phyloP scores from a whole-genome alignment of 768 basidiomycete species.

The Agrocybe praecox region DNA sequence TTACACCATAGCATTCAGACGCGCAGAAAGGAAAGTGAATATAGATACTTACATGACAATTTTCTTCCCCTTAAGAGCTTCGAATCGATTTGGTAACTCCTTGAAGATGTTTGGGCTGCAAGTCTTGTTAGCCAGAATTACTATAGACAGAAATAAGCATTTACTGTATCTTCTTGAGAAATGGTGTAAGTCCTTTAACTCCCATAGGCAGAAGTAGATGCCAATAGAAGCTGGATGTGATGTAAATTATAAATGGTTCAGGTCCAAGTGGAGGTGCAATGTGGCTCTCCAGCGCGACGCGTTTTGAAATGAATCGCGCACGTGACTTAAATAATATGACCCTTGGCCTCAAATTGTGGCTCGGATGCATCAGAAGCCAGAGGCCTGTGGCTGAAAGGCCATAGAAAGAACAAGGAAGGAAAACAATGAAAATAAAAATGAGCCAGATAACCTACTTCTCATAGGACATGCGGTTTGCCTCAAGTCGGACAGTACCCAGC shows the following conservation, averaged over 20 bases:
- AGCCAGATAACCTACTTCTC: too few species aligned
- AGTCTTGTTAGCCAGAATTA: not conserved
- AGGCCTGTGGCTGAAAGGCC: too few species aligned
- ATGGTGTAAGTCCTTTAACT: slow-evolving; percentile 69
- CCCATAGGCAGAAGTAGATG: slow-evolving; percentile 50
- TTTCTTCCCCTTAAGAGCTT: slow-evolving; percentile 61
- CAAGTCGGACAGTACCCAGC: too few species aligned
- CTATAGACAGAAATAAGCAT: slow-evolving; percentile 10
- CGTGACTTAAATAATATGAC: too few species aligned
- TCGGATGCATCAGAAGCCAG: too few species aligned
- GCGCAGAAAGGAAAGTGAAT: slow-evolving; percentile 4
- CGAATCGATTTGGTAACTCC: slow-evolving; percentile 65
- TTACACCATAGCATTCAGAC: slow-evolving; percentile 2
- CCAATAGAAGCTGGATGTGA: not conserved
- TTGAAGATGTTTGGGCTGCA: slow-evolving; percentile 66
- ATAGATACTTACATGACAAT: slow-evolving; percentile 65
- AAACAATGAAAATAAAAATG: too few species aligned
- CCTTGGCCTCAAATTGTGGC: too few species aligned
- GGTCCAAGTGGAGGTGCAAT: not conserved
- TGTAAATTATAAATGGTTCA: not conserved
- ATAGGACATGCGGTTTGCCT: too few species aligned
- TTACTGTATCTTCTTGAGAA: slow-evolving; percentile 69
- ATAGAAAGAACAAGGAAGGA: too few species aligned
- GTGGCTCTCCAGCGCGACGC: not conserved
- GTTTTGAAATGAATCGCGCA: not conserved